A percentile compares a stretch with the other conserved stretches of the same genome.
These are phyloP conservation scores for Penicillium dipodomyicola DNA, from an alignment of 495 filamentous ascomycete genomes.

Conservation along the genomic window DNA sequence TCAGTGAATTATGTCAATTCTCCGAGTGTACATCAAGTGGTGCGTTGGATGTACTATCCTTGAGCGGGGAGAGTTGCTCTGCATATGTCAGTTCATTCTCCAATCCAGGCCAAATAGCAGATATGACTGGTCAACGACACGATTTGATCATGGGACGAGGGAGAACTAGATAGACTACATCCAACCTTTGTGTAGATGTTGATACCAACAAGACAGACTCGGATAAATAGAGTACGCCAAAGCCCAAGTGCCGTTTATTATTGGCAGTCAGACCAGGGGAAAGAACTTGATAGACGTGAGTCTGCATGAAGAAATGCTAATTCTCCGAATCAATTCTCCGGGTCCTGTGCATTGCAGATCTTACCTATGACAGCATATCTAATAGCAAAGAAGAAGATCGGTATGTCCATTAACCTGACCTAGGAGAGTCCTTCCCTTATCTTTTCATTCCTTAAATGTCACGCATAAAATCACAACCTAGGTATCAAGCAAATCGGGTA, in stretches of 20 bases:
- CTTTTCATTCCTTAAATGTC: neutral
- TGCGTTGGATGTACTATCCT: neutral
- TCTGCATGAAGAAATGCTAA: conserved; percentile 2
- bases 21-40: neutral
- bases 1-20: neutral
- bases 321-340: conserved; percentile 29
- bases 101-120: neutral
- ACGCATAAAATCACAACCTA: neutral
- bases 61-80: neutral
- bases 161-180: neutral
- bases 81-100: neutral
- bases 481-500: neutral
- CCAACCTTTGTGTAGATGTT: neutral
- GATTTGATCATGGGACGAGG: neutral
- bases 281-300: neutral
- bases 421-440: neutral
- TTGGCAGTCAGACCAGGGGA: neutral
- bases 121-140: neutral
- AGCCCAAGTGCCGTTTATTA: neutral
- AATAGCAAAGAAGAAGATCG: neutral
- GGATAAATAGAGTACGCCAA: conserved; percentile 13
- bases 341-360: neutral
- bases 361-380: neutral
- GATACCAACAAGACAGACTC: neutral
- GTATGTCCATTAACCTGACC: neutral